Conservation (phyloP, 192 early-diverging fungal species). For the Coemansia sp. region DNA sequence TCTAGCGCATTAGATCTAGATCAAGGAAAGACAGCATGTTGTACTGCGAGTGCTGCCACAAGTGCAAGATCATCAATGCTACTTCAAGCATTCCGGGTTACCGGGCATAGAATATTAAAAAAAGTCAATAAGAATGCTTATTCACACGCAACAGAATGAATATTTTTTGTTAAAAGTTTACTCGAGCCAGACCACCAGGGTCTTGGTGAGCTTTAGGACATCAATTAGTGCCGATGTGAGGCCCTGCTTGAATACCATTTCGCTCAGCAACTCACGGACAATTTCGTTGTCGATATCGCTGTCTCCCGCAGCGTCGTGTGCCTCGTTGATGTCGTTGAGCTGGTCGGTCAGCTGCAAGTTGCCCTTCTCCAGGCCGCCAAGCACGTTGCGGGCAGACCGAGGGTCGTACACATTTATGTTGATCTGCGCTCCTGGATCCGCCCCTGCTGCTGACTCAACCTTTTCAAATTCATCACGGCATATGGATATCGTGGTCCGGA, state of each 20-base stretch:
- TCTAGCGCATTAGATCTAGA: too few relatives aligned
- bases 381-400: slow-evolving; percentile 14
- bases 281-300: slow-evolving; percentile 50
- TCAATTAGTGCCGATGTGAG: slow-evolving; percentile 84
- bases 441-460: slow-evolving; percentile 6
- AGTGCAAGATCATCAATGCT: too few relatives aligned
- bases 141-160: slow-evolving; percentile 2
- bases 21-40: too few relatives aligned
- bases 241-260: slow-evolving; percentile 75
- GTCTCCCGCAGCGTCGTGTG: slow-evolving; percentile 47
- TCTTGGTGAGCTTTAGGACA: slow-evolving; percentile 87
- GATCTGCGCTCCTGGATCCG: slow-evolving; percentile 13
- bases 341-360: slow-evolving; percentile 51
- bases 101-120: too few relatives aligned
- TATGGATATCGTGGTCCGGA: slow-evolving; percentile 29
- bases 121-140: too few relatives aligned
- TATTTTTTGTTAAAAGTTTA: slow-evolving; percentile 11
- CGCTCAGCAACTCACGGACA: slow-evolving; percentile 54
- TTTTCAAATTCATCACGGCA: slow-evolving; percentile 24
- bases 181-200: slow-evolving; percentile 74
- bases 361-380: slow-evolving; percentile 45
- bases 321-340: slow-evolving; percentile 52
- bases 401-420: slow-evolving; percentile 25
- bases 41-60: too few relatives aligned
- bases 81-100: too few relatives aligned